Conservation (phyloP, 805 yeast genomes). For the Isabelozyma gotoi region DNA sequence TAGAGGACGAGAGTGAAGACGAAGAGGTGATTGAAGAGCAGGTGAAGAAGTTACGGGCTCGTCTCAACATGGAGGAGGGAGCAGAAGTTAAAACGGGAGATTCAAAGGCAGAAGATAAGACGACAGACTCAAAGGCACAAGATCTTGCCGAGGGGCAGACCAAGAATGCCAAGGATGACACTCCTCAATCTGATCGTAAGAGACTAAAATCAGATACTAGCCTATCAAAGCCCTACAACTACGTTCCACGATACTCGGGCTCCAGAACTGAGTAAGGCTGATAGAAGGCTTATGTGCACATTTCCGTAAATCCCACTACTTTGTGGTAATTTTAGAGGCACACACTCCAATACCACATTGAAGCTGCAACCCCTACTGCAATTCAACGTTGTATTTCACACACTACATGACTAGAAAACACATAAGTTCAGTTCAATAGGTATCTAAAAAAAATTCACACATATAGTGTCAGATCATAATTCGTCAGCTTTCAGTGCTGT, state of each 20-base stretch:
- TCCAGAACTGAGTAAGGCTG: no score
- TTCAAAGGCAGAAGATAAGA: background rate
- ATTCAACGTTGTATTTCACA: no score
- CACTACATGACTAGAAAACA: no score
- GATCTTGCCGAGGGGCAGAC: background rate
- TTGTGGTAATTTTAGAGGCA: no score
- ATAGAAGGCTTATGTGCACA: no score
- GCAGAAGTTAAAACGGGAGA: background rate
- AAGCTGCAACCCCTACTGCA: no score
- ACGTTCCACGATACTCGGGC: background rate
- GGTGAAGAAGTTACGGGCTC: constrained; percentile 18
- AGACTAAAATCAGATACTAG: constrained; percentile 1
- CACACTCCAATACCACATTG: no score
- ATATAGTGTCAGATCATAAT: background rate
- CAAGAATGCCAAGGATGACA: background rate
- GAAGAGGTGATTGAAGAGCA: constrained; percentile 27
- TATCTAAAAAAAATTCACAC: no score
- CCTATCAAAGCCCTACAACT: constrained; percentile 5
- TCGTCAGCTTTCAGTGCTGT: background rate
- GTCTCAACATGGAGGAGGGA: background rate
- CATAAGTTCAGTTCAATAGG: background rate
- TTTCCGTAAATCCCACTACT: no score
- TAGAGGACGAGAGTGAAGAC: constrained; percentile 48
- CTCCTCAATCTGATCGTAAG: background rate
- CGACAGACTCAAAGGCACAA: background rate